phyloP scores from a whole-genome alignment of 495 filamentous ascomycete genomes.

The Aspergillus biplanus region DNA sequence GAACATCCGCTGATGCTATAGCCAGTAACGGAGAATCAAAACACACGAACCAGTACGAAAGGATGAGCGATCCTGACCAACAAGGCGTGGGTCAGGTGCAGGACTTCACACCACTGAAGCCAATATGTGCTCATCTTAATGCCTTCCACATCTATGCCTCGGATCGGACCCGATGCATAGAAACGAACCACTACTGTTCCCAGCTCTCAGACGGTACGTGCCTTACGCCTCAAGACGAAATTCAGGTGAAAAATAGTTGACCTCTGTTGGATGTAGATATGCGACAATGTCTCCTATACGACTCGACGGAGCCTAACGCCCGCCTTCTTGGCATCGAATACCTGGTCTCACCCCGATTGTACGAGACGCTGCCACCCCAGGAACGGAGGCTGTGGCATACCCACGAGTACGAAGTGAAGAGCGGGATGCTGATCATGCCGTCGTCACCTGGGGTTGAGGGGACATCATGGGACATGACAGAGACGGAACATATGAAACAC shows the following conservation, averaged over 20 bases:
- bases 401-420: constrained; percentile 87
- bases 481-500: constrained; percentile 79
- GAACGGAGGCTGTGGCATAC: constrained; percentile 80
- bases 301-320: constrained; percentile 64
- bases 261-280: constrained; percentile 51
- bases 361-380: constrained; percentile 59
- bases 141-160: constrained; percentile 82
- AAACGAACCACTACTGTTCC: constrained; percentile 85
- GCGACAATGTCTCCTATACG: constrained; percentile 88
- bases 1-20: no score
- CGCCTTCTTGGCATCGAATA: constrained; percentile 88
- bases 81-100: constrained; percentile 33
- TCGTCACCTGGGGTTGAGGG: constrained; percentile 54
- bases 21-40: no score
- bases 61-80: no score
- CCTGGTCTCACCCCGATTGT: constrained; percentile 80
- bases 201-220: constrained; percentile 71
- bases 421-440: constrained; percentile 85
- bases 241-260: no score
- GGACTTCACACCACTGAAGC: constrained; percentile 73
- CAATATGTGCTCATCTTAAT: constrained; percentile 82
- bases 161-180: constrained; percentile 68
- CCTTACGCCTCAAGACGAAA: no score
- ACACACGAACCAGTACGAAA: no score
- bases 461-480: constrained; percentile 73